A percentile compares a stretch with the other conserved stretches of the same genome.
Evolutionary conservation across 345 rosid species (phyloP).

Genomic region (Noccaea bulbosa): DNA sequence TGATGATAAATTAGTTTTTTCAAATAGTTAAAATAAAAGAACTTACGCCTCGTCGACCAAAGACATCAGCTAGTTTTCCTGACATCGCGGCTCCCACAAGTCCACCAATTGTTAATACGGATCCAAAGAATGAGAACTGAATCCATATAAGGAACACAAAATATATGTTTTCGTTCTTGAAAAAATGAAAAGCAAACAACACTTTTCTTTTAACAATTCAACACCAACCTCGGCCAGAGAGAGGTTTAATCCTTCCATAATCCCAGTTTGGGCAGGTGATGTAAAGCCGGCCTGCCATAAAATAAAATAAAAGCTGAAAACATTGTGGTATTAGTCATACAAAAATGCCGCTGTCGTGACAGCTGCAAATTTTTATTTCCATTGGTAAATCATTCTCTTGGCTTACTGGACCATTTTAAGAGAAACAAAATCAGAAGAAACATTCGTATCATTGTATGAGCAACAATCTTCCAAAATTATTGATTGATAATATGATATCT

Average conservation of each 20-base stretch:
- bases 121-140: conserved; percentile 85
- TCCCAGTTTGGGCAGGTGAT: conserved; percentile 83
- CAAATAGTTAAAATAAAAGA: not conserved
- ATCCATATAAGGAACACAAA: conserved; percentile 1
- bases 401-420: conserved; percentile 7
- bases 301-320: not conserved
- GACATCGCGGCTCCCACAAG: conserved; percentile 81
- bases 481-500: not conserved
- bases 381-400: not conserved
- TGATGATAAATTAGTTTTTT: not conserved
- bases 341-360: not conserved
- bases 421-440: not conserved
- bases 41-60: conserved; percentile 77
- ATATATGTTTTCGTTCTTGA: too few species aligned
- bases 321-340: not conserved
- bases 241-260: conserved; percentile 62
- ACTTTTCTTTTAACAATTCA: not conserved
- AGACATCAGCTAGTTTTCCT: conserved; percentile 68
- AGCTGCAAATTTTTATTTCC: not conserved
- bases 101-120: conserved; percentile 80
- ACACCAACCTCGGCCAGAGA: conserved; percentile 64
- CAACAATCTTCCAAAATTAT: not conserved
- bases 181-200: too few species aligned
- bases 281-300: conserved; percentile 71
- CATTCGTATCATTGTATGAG: not conserved